Evolutionary conservation across 441 rosid genomes (phyloP), one percentile per base, ranked within the genome.

Genomic region (Corymbia calophylla): DNA sequence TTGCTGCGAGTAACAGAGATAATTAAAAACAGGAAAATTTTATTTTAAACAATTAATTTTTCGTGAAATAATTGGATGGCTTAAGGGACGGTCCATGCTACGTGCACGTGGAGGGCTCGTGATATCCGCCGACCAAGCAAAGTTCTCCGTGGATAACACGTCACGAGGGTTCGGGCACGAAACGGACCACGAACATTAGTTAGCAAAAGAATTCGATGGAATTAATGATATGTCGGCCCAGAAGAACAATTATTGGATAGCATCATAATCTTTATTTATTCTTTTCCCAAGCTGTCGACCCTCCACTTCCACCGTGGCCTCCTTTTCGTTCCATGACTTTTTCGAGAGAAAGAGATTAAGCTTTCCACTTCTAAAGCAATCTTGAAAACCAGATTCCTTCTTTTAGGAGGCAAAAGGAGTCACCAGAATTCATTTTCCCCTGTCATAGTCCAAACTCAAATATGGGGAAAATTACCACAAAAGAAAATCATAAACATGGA

Each of bases 401-500:
- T 0, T 7, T n/a, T n/a, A n/a, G 73, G 73, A 17, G 35, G n/a
- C 70, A n/a, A 14, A n/a, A n/a, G 39, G 31, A 35, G 39, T 35
- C 73, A 64, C 4, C 21, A 64, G 31, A 29, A n/a, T 64, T 64
- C 73, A 64, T 1, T 14, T n/a, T 1, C 6, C 73, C 39, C 73
- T n/a, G 35, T 64, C 73, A 29, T n/a, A 15, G 15, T 15, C 73
- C 73, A 64, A 35, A 39, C 44, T 39, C 44, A 39, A 39, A 39
- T 5, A 39, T 5, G 44, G 44, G 44, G 44, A 5, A 39, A 35
- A 35, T 35, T 35, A 64, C 15, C 73, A 7, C 73, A 64, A 64
- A 13, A 60, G 29, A 64, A 3, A 1, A 1, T 2, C 19, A 6
- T n/a, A n/a, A 29, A 64, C 4, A 29, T 7, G 0, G 39, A 35